Evolutionary conservation across 306 rosid species (phyloP), one percentile per base, ranked within the genome.

Genomic region (Luffa acutangula): DNA sequence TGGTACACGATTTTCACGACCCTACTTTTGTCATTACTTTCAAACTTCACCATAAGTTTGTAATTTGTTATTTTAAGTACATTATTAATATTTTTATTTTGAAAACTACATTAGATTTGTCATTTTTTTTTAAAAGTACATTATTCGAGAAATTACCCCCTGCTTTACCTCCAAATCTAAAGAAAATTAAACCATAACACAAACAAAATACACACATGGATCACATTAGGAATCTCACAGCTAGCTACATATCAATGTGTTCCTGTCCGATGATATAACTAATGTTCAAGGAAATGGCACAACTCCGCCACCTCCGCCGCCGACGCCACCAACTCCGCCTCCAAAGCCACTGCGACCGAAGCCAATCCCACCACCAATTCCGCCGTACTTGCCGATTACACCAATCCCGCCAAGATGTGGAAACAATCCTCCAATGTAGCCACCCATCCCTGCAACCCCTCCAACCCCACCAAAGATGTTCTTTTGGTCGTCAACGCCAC

Each of bases 381-480:
- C 85, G 14, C 78, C 79, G 14, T 21, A 76, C 11, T 69, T 81
- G 4, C 84, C 82, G 3, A 84, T 15, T 39, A 70, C 84, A 2
- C 84, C 84, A 77, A 62, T 20, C 75, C 75, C 21, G 1, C 85
- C 88, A 20, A 84, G 82, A 4, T 81, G 88, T 34, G 79, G 54
- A 25, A 85, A 87, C 80, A 87, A 56, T 31, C 77, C 83, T 13
- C 89, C 85, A 0, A 80, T 86, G 20, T 46, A 81, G 15, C 87
- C 87, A 7, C 89, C 87, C 49, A 84, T 46, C 25, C 87, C 85
- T 3, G 89, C 90, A 10, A 88, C 81, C 1, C 94, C 96, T 41
- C 94, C 97, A 13, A 83, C 80, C 10, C 88, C 89, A 4, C 97
- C 98, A 25, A 75, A 83, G 39, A 90, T 10, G 54, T 86, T 84